Evolutionary conservation across 768 basidiomycete genomes (phyloP), one percentile per base, ranked within the genome.

Genomic region (Psilocybe cyanescens): DNA sequence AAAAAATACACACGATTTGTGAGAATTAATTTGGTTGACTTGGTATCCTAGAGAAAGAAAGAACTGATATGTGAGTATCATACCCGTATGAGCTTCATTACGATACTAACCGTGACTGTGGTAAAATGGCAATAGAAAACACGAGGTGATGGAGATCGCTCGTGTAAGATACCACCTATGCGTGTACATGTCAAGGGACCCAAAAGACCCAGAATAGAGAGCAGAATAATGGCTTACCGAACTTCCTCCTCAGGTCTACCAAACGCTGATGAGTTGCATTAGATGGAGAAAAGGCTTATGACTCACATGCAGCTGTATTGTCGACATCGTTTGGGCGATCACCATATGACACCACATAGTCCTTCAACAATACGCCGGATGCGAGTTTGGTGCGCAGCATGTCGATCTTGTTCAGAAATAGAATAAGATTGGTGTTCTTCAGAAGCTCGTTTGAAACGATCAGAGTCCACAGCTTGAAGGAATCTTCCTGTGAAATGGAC

Each of bases 321-420:
- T 90, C 88, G 39, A 88, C 75, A 65, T 91, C 88, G 55, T 92
- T 92, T 19, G 84, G 76, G 50, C 89, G 81, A 59, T 87, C 83
- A 8, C 83, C 84, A 68, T 88, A 92, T 50, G 87, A 90, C 50
- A 88, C 83, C 31, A 92, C 89, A 66, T 88, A 89, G 69, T 88
- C 86, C 35, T 80, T 74, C 31, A 92, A 75, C 61, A 81, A 80
- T 59, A 90, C 81, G 31, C 91, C 91, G 1, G 88, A 79, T 17
- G 77, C 74, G 9, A 92, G 82, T 68, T 92, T 92, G 48, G 79
- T 67, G 61, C 83, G 83, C 57, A 93, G 75, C 61, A 92, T 89
- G 67, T 92, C 91, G 61, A 88, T 88, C 71, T 94, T 94, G 76
- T 93, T 94, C 55, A 94, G 78, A 78, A 93, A 94, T 49, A 93